Percentiles rank a stretch among this genome's conserved stretches.
Conservation (phyloP, 768 basidiomycete genomes). For the Gyrodon lividus region DNA sequence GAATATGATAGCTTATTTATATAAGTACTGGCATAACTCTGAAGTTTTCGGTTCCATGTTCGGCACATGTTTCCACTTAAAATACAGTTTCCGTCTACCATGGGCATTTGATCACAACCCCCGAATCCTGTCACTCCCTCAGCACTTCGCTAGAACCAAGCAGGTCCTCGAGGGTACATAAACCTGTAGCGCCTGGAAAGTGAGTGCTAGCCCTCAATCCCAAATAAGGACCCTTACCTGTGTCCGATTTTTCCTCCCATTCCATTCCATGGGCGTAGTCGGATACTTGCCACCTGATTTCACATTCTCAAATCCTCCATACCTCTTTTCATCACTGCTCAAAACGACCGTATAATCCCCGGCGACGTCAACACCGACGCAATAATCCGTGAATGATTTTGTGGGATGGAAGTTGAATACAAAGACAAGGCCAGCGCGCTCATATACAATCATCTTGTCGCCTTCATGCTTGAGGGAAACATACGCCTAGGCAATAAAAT, state of each 20-base stretch:
- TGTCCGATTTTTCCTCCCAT: conserved; percentile 84
- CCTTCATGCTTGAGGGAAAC: conserved; percentile 91
- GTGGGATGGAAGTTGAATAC: conserved; percentile 96
- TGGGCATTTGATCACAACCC: too few relatives aligned
- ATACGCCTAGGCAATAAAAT: conserved; percentile 56
- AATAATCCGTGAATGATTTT: conserved; percentile 91
- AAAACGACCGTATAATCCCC: conserved; percentile 85
- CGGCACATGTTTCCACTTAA: too few relatives aligned
- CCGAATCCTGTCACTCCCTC: background rate
- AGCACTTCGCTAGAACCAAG: conserved; percentile 26
- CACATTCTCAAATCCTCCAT: conserved; percentile 89
- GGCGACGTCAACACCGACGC: conserved; percentile 81
- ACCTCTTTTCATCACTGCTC: conserved; percentile 81
- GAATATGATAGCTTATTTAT: too few relatives aligned
- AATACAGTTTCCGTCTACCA: too few relatives aligned
- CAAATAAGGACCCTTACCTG: conserved; percentile 52
- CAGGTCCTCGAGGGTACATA: conserved; percentile 33
- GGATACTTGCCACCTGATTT: conserved; percentile 59
- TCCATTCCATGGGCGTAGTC: conserved; percentile 90
- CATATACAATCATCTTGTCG: conserved; percentile 93
- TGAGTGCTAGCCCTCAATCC: background rate
- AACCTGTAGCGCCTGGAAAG: conserved; percentile 16
- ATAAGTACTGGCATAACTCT: too few relatives aligned
- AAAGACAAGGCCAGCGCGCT: conserved; percentile 91
- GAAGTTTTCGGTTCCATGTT: too few relatives aligned